Evolutionary conservation across 495 filamentous ascomycete species (phyloP), one percentile per base, ranked within the genome.

Genomic region (Cetradonia linearis): DNA sequence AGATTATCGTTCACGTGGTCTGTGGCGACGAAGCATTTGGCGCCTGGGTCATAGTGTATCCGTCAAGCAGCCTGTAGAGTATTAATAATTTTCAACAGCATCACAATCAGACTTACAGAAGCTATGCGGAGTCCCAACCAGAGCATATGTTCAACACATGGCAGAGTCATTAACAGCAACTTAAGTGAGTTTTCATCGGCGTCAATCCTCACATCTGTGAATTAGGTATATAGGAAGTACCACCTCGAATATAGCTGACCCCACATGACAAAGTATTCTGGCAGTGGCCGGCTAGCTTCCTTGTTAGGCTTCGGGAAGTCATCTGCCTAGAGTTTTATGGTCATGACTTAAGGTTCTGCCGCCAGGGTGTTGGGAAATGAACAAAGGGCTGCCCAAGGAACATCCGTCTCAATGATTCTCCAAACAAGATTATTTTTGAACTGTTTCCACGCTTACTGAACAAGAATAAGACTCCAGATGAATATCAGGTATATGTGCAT

Each of bases 191-290:
- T 16, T 48, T 48, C 10, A 48, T 48, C 5, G 11, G 18, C 46
- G 46, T 48, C 5, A 11, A 48, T 48, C 46, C 46, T 11, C 25
- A 11, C 46, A 48, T 48, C 11, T 5, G 1, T 48, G 11, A 48
- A 48, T n/a, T 11, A 48, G 46, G 16, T 48, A 48, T 25, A 11
- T 5, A 5, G 23, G 46, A 48, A 27, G 11, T 48, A 48, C 5
- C 5, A 25, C 18, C 6, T 49, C 82, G 77, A 6, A 79, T 80
- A 40, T 18, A 66, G 79, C 46, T 48, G 5, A 0, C 91, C 92
- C 9, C 85, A 80, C 56, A 94, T 82, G 0, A 83, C 75, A 62
- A 83, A 95, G 63, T 96, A 91, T 63, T 96, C 91, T 0, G 88
- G 85, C 0, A 95, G 68, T 8, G 88, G 88, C 23, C 79, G 73